Conservation (phyloP, 805 yeast genomes). For the Kodamaea neixiangensis region DNA sequence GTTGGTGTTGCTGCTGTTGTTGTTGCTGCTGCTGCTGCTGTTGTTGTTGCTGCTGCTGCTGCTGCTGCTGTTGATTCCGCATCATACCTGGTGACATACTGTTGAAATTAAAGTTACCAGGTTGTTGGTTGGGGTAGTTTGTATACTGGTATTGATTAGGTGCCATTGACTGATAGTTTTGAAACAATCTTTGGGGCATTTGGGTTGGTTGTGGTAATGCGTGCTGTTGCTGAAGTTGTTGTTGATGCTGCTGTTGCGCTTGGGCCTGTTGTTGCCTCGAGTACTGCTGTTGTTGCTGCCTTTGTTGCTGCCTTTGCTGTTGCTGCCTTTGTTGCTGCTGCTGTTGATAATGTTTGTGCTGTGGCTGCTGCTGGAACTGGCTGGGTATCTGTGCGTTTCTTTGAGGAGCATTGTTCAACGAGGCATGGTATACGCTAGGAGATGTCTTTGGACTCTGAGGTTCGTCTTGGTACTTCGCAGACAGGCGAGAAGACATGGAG, state of each 20-base stretch:
- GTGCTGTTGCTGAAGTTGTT: slow-evolving; percentile 13
- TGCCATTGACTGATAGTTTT: slow-evolving; percentile 16
- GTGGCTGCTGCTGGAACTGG: slow-evolving; percentile 8
- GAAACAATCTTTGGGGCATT: slow-evolving; percentile 14
- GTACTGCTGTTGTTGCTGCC: slow-evolving; percentile 9
- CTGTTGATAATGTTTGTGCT: slow-evolving; percentile 9
- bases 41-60: slow-evolving; percentile 14
- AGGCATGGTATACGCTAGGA: slow-evolving; percentile 21
- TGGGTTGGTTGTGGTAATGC: slow-evolving; percentile 11
- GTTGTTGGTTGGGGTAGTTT: slow-evolving; percentile 12
- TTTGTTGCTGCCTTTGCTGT: slow-evolving; percentile 11
- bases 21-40: slow-evolving; percentile 19
- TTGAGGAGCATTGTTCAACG: slow-evolving; percentile 11
- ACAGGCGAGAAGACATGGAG: slow-evolving; percentile 35
- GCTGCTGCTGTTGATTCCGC: slow-evolving; percentile 15
- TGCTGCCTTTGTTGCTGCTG: slow-evolving; percentile 12
- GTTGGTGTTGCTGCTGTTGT: slow-evolving; percentile 5
- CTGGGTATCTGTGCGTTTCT: slow-evolving; percentile 1
- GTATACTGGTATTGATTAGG: slow-evolving; percentile 16
- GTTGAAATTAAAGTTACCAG: slow-evolving; percentile 9
- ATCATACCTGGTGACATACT: slow-evolving; percentile 15
- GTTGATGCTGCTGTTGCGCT: slow-evolving; percentile 9
- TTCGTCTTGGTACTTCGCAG: slow-evolving; percentile 32
- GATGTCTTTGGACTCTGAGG: slow-evolving; percentile 45
- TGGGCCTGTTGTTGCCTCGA: slow-evolving; percentile 3